Percentiles rank a stretch among this genome's conserved stretches.
These are phyloP conservation scores for Aspergillus pseudoviridinutans DNA, from an alignment of 2,329 filamentous ascomycete species.

Conservation along the genomic window DNA sequence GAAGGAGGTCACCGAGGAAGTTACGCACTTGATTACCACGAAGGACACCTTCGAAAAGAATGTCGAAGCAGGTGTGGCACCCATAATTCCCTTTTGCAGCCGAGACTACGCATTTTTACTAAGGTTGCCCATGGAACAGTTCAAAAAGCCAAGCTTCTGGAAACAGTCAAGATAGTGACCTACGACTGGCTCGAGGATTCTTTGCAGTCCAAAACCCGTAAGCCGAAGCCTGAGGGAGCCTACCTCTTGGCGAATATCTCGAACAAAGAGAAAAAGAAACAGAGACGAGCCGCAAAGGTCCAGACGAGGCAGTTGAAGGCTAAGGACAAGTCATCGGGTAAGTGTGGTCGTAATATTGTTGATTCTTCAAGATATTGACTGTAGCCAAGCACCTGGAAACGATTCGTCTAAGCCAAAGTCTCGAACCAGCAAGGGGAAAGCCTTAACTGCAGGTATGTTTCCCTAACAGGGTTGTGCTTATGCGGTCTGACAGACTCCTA, in stretches of 20 bases:
- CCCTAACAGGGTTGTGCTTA: background rate
- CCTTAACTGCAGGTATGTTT: slow-evolving; percentile 1
- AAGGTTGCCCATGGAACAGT: slow-evolving; percentile 31
- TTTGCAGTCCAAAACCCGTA: slow-evolving; percentile 27
- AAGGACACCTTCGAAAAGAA: slow-evolving; percentile 56
- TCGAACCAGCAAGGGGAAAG: background rate
- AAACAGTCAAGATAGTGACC: slow-evolving; percentile 42
- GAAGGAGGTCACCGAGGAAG: slow-evolving; percentile 47
- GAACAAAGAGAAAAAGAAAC: slow-evolving; percentile 15
- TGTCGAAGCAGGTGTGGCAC: slow-evolving; percentile 36
- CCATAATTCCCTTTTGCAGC: background rate
- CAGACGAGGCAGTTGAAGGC: background rate
- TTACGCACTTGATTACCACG: slow-evolving; percentile 71
- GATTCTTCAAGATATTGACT: background rate
- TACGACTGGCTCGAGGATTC: slow-evolving; percentile 48
- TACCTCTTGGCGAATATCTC: slow-evolving; percentile 40
- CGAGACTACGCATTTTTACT: slow-evolving; percentile 19
- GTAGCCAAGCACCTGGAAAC: background rate
- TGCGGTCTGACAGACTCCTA: background rate
- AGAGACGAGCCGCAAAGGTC: background rate
- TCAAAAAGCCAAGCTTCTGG: slow-evolving; percentile 33
- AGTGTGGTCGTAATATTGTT: background rate
- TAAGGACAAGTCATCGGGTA: background rate
- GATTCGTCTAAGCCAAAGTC: background rate
- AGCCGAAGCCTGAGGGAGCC: slow-evolving; percentile 30